phyloP scores from a whole-genome alignment of 2,329 filamentous ascomycete genomes.

The Aspergillus ruber region DNA sequence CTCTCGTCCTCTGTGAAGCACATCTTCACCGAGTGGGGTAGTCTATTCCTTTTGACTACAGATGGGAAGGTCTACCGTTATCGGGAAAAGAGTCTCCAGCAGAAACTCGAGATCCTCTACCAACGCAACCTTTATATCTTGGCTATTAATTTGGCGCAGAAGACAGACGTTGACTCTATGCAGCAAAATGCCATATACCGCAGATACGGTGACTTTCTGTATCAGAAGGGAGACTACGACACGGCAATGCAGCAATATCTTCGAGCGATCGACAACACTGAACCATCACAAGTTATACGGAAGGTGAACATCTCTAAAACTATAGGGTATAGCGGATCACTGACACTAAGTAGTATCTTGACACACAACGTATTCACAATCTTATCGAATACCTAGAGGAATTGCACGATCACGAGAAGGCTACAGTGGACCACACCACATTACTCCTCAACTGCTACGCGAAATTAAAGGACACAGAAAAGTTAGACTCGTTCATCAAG shows the following conservation, averaged over 20 bases:
- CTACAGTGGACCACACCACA: slow-evolving; percentile 92
- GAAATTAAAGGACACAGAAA: slow-evolving; percentile 93
- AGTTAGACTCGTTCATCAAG: slow-evolving; percentile 94
- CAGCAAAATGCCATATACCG: slow-evolving; percentile 91
- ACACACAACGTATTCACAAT: slow-evolving; percentile 96
- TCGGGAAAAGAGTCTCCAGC: slow-evolving; percentile 81
- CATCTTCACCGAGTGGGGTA: slow-evolving; percentile 82
- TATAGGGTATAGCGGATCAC: not conserved
- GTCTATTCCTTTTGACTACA: slow-evolving; percentile 80
- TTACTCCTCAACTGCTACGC: slow-evolving; percentile 94
- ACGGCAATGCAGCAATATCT: slow-evolving; percentile 99
- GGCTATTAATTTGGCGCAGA: slow-evolving; percentile 88
- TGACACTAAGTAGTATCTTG: slow-evolving; percentile 61
- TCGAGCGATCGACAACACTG: slow-evolving; percentile 89
- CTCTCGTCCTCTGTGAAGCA: slow-evolving; percentile 72
- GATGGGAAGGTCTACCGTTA: slow-evolving; percentile 91
- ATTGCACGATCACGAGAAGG: slow-evolving; percentile 85
- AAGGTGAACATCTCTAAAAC: slow-evolving; percentile 51
- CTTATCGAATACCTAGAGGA: slow-evolving; percentile 96
- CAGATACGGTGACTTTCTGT: slow-evolving; percentile 88
- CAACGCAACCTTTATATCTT: slow-evolving; percentile 87
- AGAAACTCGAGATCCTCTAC: slow-evolving; percentile 88
- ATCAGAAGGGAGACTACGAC: slow-evolving; percentile 92
- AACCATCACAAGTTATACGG: slow-evolving; percentile 91
- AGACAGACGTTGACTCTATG: slow-evolving; percentile 68